A percentile compares a stretch with the other conserved stretches of the same genome.
Evolutionary conservation across 208 protist species (phyloP).

Genomic region (Trichomonas tenax): DNA sequence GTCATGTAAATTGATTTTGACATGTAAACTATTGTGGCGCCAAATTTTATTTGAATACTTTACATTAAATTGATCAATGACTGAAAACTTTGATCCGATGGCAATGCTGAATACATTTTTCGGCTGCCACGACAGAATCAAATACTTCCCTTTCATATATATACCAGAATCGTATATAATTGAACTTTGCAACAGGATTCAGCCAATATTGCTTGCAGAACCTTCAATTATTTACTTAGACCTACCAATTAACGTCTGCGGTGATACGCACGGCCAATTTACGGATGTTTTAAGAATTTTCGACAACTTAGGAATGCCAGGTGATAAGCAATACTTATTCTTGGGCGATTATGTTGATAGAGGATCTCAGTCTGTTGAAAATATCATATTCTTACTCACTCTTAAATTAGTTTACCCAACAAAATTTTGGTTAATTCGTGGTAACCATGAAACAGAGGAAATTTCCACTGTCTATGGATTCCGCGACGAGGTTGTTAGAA

Average conservation of each 20-base stretch:
- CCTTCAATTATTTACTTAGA: neutral
- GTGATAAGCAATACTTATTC: conserved; percentile 36
- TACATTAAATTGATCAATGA: neutral
- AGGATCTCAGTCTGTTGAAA: conserved; percentile 17
- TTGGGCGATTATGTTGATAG: conserved; percentile 21
- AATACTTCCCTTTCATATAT: neutral
- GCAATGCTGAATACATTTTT: neutral
- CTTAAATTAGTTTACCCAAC: neutral
- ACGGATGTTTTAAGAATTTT: conserved; percentile 37
- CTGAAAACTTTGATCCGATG: neutral
- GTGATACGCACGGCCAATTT: conserved; percentile 41
- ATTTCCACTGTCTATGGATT: neutral
- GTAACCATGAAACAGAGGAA: conserved; percentile 18
- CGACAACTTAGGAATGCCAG: conserved; percentile 23
- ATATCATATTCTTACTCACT: neutral
- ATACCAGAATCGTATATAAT: neutral
- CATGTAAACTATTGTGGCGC: neutral
- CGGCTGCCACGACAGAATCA: neutral
- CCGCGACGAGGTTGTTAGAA: neutral
- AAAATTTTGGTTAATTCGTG: neutral
- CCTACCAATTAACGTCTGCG: conserved; percentile 22
- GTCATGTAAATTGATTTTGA: no score
- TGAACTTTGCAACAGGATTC: neutral
- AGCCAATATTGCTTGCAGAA: neutral
- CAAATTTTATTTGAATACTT: neutral